A percentile compares a stretch with the other conserved stretches of the same genome.
Evolutionary conservation across 805 yeast genomes (phyloP).

Genomic region (Saccharomycopsis guyanensis): DNA sequence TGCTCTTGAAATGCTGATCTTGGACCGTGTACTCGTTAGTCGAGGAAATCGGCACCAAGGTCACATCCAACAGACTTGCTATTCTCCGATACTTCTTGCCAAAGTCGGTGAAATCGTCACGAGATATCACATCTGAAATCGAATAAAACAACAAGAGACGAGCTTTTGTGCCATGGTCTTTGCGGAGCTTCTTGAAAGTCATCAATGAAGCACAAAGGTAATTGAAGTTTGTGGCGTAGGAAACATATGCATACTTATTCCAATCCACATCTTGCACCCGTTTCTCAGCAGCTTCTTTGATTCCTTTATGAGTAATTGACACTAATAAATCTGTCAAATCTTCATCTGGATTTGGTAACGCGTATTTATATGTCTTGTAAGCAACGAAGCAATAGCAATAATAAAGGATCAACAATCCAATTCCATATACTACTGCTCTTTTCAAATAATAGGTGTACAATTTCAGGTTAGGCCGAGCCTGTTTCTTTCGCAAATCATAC

Average conservation of each 20-base stretch:
- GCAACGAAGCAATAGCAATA: neutral
- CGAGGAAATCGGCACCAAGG: constrained; percentile 23
- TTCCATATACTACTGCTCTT: neutral
- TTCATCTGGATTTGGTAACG: neutral
- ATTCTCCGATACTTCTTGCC: constrained; percentile 16
- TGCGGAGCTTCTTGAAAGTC: constrained; percentile 35
- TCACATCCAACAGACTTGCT: constrained; percentile 24
- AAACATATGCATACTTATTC: constrained; percentile 47
- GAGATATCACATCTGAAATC: neutral
- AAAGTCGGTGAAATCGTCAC: constrained; percentile 22
- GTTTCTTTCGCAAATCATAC: constrained; percentile 10
- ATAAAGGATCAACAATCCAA: neutral
- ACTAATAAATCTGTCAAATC: neutral
- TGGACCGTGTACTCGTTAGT: constrained; percentile 22
- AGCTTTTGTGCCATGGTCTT: constrained; percentile 34
- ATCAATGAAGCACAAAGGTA: constrained; percentile 48
- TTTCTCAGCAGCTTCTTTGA: neutral
- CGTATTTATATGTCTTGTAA: constrained; percentile 11
- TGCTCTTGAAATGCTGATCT: constrained; percentile 37
- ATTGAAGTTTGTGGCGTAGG: constrained; percentile 47
- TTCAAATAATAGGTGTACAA: neutral
- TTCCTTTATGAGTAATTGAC: constrained; percentile 1
- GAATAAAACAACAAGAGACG: constrained; percentile 37
- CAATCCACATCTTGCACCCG: constrained; percentile 28
- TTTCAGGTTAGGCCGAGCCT: neutral